phyloP scores from a whole-genome alignment of 2,329 filamentous ascomycete species.

The Xylariomycetidae sp. region DNA sequence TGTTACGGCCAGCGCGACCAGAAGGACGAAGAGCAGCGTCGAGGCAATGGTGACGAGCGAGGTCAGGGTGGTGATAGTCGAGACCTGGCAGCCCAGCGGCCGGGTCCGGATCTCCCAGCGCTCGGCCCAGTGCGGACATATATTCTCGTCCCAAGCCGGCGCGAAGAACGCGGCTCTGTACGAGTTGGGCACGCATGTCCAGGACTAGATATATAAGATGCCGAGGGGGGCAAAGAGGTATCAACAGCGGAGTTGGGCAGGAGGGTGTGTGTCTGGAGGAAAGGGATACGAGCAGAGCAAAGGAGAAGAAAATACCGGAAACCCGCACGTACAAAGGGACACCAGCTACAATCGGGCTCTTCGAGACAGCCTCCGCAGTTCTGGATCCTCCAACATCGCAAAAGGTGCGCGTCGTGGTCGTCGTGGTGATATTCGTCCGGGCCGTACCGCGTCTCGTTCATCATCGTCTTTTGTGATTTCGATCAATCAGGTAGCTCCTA shows the following conservation, averaged over 20 bases:
- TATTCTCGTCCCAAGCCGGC: slow-evolving; percentile 43
- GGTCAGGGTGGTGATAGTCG: slow-evolving; percentile 32
- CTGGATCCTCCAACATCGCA: slow-evolving; percentile 47
- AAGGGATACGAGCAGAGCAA: background rate
- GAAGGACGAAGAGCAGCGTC: slow-evolving; percentile 19
- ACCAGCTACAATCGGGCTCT: slow-evolving; percentile 44
- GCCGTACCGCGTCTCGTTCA: no score
- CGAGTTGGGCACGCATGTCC: slow-evolving; percentile 50
- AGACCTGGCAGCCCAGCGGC: slow-evolving; percentile 32
- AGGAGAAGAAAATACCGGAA: no score
- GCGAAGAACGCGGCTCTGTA: slow-evolving; percentile 42
- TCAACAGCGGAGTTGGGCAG: no score
- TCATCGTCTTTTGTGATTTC: no score
- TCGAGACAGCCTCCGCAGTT: slow-evolving; percentile 43
- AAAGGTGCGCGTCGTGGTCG: slow-evolving; percentile 38
- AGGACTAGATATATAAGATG: slow-evolving; percentile 35
- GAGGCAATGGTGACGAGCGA: slow-evolving; percentile 26
- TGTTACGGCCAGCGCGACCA: slow-evolving; percentile 12
- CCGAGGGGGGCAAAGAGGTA: background rate
- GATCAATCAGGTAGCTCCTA: no score
- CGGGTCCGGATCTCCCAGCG: slow-evolving; percentile 33
- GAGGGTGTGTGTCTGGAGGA: no score
- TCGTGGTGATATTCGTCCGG: no score
- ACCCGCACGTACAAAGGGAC: slow-evolving; percentile 45
- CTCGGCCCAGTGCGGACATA: slow-evolving; percentile 49